phyloP scores from a whole-genome alignment of 768 basidiomycete species.

The Phlebiopsis gigantea region DNA sequence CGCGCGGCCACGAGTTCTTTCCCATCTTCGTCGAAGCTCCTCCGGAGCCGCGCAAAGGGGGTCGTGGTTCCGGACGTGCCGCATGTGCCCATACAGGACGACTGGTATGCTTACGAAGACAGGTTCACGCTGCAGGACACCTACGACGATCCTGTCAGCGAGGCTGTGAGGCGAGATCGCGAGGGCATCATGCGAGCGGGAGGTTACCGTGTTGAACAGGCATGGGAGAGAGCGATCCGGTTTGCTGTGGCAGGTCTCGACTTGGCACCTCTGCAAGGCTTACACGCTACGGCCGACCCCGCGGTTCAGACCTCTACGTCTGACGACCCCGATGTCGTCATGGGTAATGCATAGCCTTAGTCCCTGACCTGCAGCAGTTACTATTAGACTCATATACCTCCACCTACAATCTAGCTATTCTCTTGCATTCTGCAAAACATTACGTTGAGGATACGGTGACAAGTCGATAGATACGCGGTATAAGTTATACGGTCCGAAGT shows the following conservation, averaged over 20 bases:
- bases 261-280: conserved; percentile 36
- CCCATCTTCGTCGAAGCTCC: conserved; percentile 30
- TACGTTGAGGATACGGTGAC: no score
- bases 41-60: conserved; percentile 61
- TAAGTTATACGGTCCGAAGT: no score
- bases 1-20: conserved; percentile 33
- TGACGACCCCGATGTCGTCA: conserved; percentile 38
- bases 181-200: conserved; percentile 81
- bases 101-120: conserved; percentile 73
- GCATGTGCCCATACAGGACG: conserved; percentile 72
- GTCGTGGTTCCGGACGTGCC: conserved; percentile 72
- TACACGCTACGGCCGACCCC: neutral
- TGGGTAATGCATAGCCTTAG: conserved; percentile 24
- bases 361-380: no score
- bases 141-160: conserved; percentile 72
- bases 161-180: conserved; percentile 68
- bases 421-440: no score
- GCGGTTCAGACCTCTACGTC: conserved; percentile 7
- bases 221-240: conserved; percentile 78
- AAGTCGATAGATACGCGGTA: neutral
- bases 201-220: conserved; percentile 77
- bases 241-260: conserved; percentile 72
- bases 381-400: neutral
- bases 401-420: no score
- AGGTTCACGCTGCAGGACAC: conserved; percentile 47